phyloP scores from a whole-genome alignment of 176 grass and related monocot species.

The Paspalum vaginatum region DNA sequence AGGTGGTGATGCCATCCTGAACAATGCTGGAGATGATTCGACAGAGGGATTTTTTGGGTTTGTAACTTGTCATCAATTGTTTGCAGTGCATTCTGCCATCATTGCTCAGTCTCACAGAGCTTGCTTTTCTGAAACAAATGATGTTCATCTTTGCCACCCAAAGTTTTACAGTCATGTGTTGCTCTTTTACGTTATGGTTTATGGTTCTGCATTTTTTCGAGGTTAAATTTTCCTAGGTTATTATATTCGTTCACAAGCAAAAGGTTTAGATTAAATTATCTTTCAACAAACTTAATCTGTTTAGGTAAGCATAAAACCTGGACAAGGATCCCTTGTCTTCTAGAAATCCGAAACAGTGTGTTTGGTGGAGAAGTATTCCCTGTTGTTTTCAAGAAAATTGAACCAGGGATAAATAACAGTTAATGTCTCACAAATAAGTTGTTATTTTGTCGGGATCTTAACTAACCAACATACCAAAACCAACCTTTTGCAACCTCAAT shows the following conservation, averaged over 20 bases:
- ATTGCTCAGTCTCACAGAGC: neutral
- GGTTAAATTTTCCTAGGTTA: neutral
- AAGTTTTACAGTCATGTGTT: neutral
- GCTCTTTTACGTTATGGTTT: neutral
- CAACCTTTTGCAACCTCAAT: too few relatives aligned
- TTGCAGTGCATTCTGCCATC: neutral
- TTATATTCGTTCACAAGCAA: neutral
- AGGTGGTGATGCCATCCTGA: constrained; percentile 84
- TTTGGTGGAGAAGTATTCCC: neutral
- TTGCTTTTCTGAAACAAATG: neutral
- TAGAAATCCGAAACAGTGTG: neutral
- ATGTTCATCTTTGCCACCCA: neutral
- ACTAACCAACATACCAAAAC: neutral
- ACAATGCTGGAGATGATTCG: constrained; percentile 83
- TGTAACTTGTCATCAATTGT: constrained; percentile 28
- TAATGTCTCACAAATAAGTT: neutral
- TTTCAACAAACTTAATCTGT: neutral
- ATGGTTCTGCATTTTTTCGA: constrained; percentile 15
- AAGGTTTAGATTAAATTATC: neutral
- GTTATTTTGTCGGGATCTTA: neutral
- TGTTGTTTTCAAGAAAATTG: neutral
- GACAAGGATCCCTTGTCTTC: neutral
- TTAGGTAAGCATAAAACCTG: neutral
- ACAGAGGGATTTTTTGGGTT: constrained; percentile 79
- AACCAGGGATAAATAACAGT: neutral